phyloP scores from a whole-genome alignment of 805 yeast genomes.

The Lachancea dasiensis region DNA sequence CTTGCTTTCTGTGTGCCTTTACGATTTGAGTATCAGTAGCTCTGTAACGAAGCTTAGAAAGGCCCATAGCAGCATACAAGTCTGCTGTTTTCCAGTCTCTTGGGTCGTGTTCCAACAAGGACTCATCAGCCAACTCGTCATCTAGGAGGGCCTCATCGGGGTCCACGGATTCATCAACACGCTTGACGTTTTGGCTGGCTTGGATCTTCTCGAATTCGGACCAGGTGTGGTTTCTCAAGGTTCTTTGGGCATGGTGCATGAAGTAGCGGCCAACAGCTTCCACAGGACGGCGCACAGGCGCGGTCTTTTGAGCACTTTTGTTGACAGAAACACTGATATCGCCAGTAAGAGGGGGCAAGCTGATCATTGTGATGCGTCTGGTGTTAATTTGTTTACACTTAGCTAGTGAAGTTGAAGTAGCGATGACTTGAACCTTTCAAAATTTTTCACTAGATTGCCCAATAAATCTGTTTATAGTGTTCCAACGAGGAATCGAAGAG shows the following conservation, averaged over 20 bases:
- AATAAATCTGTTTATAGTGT: no score
- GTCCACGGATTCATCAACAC: constrained; percentile 56
- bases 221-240: constrained; percentile 96
- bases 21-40: constrained; percentile 92
- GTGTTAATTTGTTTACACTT: neutral
- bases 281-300: constrained; percentile 69
- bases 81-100: constrained; percentile 98
- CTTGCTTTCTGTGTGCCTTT: constrained; percentile 95
- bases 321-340: constrained; percentile 48
- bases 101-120: constrained; percentile 82
- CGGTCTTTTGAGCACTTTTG: constrained; percentile 45
- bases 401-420: no score
- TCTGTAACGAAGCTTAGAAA: constrained; percentile 81
- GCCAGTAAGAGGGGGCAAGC: constrained; percentile 49
- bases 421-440: neutral
- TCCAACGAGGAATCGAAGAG: no score
- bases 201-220: constrained; percentile 92
- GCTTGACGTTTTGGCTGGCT: constrained; percentile 79
- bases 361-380: constrained; percentile 16
- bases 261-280: constrained; percentile 97
- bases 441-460: neutral
- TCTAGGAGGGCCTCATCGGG: constrained; percentile 48
- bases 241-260: constrained; percentile 93
- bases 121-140: constrained; percentile 65
- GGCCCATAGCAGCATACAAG: constrained; percentile 92